These are phyloP conservation scores for Tilletiopsis washingtonensis DNA, from an alignment of 1,284 basidiomycete genomes.

Conservation along the genomic window DNA sequence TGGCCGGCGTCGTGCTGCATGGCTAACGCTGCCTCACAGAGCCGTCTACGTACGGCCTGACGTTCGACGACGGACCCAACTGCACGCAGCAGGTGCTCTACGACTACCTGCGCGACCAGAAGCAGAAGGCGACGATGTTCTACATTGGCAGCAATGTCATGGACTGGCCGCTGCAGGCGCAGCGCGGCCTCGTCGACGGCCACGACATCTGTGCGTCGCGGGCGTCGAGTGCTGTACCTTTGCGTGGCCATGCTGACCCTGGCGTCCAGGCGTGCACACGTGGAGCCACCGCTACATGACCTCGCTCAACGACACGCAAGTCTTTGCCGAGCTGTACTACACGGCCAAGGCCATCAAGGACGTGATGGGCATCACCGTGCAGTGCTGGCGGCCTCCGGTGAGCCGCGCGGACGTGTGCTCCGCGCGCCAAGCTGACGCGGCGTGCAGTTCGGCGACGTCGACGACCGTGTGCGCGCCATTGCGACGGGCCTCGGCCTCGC, in stretches of 20 bases:
- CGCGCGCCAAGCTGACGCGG: no score
- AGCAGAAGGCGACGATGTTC: constrained; percentile 53
- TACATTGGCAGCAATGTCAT: constrained; percentile 54
- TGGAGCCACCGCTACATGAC: constrained; percentile 54
- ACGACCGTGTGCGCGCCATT: constrained; percentile 54
- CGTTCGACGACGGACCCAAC: constrained; percentile 53
- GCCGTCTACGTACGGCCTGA: constrained; percentile 53
- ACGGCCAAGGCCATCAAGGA: constrained; percentile 53
- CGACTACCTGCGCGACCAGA: constrained; percentile 50
- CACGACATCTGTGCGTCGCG: constrained; percentile 42
- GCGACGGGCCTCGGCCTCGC: constrained; percentile 52
- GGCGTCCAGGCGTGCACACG: constrained; percentile 21
- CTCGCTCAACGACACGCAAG: constrained; percentile 51
- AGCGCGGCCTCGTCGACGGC: constrained; percentile 48
- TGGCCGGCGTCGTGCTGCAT: no score
- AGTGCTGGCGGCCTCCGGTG: constrained; percentile 48
- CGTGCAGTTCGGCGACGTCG: constrained; percentile 54
- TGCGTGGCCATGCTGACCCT: background rate
- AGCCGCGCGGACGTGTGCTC: no score
- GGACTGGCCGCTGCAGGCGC: constrained; percentile 54
- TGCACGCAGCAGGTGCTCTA: constrained; percentile 54
- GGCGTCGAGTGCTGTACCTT: constrained; percentile 12
- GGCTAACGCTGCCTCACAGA: no score
- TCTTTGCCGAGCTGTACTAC: constrained; percentile 56
- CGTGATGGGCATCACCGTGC: constrained; percentile 52